phyloP scores from a whole-genome alignment of 106 monocot genomes.

The Vanilla planifolia region DNA sequence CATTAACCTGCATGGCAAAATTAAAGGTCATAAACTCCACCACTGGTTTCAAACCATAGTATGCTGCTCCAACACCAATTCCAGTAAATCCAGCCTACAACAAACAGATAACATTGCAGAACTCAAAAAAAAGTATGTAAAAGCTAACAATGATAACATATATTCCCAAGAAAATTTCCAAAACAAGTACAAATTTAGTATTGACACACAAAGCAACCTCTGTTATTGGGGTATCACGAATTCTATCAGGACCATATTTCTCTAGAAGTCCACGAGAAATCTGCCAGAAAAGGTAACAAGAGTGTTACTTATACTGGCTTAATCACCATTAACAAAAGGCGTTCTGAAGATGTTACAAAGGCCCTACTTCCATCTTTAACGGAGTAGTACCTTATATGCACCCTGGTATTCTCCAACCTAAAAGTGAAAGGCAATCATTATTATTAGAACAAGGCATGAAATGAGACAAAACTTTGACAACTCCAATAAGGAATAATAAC shows the following conservation, averaged over 20 bases:
- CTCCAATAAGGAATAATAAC: background rate
- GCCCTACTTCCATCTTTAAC: background rate
- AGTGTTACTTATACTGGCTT: background rate
- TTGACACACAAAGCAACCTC: constrained; percentile 41
- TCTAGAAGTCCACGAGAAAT: constrained; percentile 87
- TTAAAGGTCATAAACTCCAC: constrained; percentile 99
- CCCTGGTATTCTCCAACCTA: constrained; percentile 99
- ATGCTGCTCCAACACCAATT: constrained; percentile 98
- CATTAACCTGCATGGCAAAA: constrained; percentile 93
- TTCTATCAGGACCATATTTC: constrained; percentile 97
- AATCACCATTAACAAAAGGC: background rate
- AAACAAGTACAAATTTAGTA: background rate
- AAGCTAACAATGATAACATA: background rate
- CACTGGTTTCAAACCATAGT: constrained; percentile 89
- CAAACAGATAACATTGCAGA: background rate
- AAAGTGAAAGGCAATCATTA: background rate
- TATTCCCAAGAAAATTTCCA: background rate
- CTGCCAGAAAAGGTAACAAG: constrained; percentile 22
- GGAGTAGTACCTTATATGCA: constrained; percentile 93
- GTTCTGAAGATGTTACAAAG: background rate
- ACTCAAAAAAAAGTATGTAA: background rate
- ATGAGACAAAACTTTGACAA: background rate
- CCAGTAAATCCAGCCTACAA: constrained; percentile 95
- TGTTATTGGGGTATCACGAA: constrained; percentile 95
- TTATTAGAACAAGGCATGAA: constrained; percentile 5